Conservation (phyloP, 306 rosid species). For the Quercus suber region DNA sequence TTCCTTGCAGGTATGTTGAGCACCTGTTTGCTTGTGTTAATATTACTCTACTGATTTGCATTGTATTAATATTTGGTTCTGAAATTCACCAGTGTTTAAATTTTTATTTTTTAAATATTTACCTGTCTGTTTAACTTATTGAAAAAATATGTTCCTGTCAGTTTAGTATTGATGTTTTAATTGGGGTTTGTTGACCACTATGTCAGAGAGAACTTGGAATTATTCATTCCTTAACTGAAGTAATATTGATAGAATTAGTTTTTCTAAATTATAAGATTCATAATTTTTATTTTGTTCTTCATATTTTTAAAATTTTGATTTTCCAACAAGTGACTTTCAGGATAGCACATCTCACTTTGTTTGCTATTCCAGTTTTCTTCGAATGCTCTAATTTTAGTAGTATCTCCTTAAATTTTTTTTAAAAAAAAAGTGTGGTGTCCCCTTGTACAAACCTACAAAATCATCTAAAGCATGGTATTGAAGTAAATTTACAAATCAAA, state of each 20-base stretch:
- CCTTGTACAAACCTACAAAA: background rate
- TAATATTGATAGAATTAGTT: background rate
- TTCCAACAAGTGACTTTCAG: constrained; percentile 1
- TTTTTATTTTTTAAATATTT: background rate
- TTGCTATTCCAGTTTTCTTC: constrained; percentile 11
- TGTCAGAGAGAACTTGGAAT: background rate
- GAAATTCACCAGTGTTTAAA: background rate
- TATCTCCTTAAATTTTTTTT: background rate
- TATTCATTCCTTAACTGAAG: constrained; percentile 3
- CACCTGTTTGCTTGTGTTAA: constrained; percentile 9
- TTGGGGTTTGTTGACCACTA: background rate
- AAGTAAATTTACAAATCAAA: background rate
- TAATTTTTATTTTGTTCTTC: background rate
- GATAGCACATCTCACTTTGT: constrained; percentile 11
- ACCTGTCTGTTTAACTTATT: background rate
- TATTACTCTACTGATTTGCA: constrained; percentile 1
- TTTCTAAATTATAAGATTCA: background rate
- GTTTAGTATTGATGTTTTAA: background rate
- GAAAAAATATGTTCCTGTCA: background rate
- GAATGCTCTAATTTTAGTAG: background rate
- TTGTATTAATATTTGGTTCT: constrained; percentile 14
- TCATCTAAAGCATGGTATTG: background rate
- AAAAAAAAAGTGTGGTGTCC: background rate
- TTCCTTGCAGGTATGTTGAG: constrained; percentile 76
- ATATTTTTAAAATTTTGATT: background rate